Evolutionary conservation across 2,329 filamentous ascomycete genomes (phyloP), one percentile per base, ranked within the genome.

Genomic region (Penicillium hordei): DNA sequence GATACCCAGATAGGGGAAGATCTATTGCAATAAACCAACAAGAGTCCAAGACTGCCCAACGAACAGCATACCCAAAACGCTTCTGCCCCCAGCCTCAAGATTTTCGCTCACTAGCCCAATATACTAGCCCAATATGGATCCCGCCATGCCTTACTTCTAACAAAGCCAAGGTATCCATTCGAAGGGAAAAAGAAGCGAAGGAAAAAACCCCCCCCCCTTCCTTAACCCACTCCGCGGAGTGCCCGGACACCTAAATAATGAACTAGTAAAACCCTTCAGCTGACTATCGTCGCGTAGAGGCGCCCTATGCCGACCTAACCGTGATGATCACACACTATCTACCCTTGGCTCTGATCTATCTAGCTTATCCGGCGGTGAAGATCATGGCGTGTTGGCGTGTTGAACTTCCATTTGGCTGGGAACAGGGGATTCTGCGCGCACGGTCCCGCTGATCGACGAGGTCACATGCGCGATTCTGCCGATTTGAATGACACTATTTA

Each of bases 271-370:
- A 15, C 39, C 31, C 39, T 52, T 56, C 39, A 52, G 21, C 29
- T 36, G 29, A 43, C 46, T 44, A 52, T 44, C 23, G 44, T 33
- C 6, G 45, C 42, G 33, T 64, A 63, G 53, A 50, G 58, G 57
- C 52, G 57, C 48, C 57, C 52, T 57, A 65, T 64, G 58, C 65
- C 64, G 64, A 59, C 57, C 57, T 66, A 66, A 55, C 64, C 64
- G 65, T 60, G 62, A 43, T 49, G 63, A 66, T 67, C 64, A 36
- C 15, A 23, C 29, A 56, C 62, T 57, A 60, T 59, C 39, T 36
- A n/a, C 42, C 8, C 42, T 52, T 62, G 61, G 46, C 57, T 61
- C 60, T 55, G 63, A 60, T 63, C 55, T 57, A 44, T 58, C 56
- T 23, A n/a, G 19, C 33, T 48, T 50, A 52, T 61, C 56, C 51